Evolutionary conservation across 805 yeast genomes (phyloP), one percentile per base, ranked within the genome.

Genomic region (Grigorovia transvaalensis): DNA sequence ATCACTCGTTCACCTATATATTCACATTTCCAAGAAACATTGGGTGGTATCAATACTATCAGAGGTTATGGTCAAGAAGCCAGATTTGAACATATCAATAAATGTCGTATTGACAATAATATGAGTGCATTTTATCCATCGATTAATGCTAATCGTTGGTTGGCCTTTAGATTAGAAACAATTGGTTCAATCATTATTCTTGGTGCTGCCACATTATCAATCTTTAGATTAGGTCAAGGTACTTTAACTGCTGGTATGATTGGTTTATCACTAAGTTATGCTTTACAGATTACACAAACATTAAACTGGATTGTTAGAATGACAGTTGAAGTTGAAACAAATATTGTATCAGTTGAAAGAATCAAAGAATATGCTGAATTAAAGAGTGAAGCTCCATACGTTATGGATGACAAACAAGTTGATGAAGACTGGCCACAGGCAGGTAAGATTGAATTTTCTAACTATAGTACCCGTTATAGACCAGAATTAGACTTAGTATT

Each of bases 241-340:
- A 67, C 72, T 18, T 76, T 91, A 30, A 79, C 89, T 19, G 89
- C 96, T 17, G 99, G 99, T 70, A 72, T 87, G 64, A 90, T 90
- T 62, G 99, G 99, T 75, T 75, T 93, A 60, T 84, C 96, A 20
- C 85, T 93, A 60, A 85, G 95, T 47, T 95, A 93, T 69, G 91
- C 99, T 2, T 75, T 93, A 56, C 96, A 88, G 68, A 79, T 90
- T 54, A 93, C 99, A 0, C 96, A 89, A 69, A 78, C 96, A 0
- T 77, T 93, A 69, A 91, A 89, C 68, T 91, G 97, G 97, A 88
- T 93, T 69, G 98, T 93, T 33, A 80, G 99, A 71, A 91, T 90
- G 98, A 88, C 97, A 0, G 99, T 93, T 45, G 99, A 93, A 61
- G 96, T 93, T 46, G 99, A 93, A 69, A 89, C 97, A 12, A 91